phyloP scores from a whole-genome alignment of 1,284 basidiomycete species.

The Ganoderma meredithae region DNA sequence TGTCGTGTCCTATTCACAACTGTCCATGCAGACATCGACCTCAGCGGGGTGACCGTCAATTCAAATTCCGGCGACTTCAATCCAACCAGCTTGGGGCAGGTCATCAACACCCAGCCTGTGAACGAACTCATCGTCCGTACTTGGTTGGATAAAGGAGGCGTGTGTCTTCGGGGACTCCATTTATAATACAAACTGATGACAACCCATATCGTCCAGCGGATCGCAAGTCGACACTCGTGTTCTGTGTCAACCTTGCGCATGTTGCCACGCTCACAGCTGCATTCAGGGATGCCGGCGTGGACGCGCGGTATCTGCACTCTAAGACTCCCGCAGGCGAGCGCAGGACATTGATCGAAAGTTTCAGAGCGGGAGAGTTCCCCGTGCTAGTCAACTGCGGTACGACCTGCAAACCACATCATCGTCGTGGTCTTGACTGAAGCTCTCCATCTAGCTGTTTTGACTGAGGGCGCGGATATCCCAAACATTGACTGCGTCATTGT shows the following conservation, averaged over 20 bases:
- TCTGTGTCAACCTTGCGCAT: constrained; percentile 89
- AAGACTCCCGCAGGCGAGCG: constrained; percentile 75
- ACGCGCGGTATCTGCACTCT: constrained; percentile 85
- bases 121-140: constrained; percentile 82
- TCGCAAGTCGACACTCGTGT: constrained; percentile 89
- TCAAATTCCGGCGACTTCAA: constrained; percentile 81
- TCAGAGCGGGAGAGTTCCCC: constrained; percentile 79
- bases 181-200: not conserved
- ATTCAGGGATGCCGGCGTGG: constrained; percentile 83
- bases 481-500: constrained; percentile 93
- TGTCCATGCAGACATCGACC: constrained; percentile 77
- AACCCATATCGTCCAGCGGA: constrained; percentile 45
- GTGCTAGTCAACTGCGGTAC: constrained; percentile 92
- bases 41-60: constrained; percentile 73
- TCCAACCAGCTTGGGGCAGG: constrained; percentile 74
- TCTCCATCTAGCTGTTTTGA: constrained; percentile 74
- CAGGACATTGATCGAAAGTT: constrained; percentile 70
- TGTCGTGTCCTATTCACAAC: constrained; percentile 86
- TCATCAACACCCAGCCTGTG: constrained; percentile 81
- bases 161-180: constrained; percentile 29
- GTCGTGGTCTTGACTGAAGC: not conserved
- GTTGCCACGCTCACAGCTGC: constrained; percentile 78
- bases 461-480: constrained; percentile 91
- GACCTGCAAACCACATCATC: not conserved
- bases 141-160: constrained; percentile 85